Base-by-base conservation (phyloP, 805 yeast species). In the Candida sonorensis region DNA sequence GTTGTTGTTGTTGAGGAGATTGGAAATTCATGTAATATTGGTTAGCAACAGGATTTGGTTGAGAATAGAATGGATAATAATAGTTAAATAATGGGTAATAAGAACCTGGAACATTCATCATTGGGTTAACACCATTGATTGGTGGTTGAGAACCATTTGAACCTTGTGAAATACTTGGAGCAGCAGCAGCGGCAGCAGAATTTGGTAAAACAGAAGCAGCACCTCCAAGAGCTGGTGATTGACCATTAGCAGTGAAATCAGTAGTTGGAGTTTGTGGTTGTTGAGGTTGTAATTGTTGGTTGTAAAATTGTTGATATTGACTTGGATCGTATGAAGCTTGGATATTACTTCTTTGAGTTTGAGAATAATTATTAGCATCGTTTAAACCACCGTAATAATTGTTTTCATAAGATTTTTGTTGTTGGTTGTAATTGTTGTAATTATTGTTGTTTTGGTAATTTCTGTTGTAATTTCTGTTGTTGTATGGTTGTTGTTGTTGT, bases 81-180 rank as follows among this genome's bases (percentile, higher is more conserved):
- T 53, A 54, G 47, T 50, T 50, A 49, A 46, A 51, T 45, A 46
- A 55, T 33, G 55, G 57, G 43, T 48, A 54, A 40, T 44, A 50
- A 13, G 51, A 46, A 22, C 47, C 50, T 34, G 57, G 57, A 24
- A 48, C 41, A 29, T 55, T 51, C 48, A 51, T 46, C 53, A 51
- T 50, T 39, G 56, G 56, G 29, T 44, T 45, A 23, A 34, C 47
- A 19, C 39, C 37, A 32, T 35, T 45, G 11, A 47, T 37, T 20
- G 18, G 30, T 3, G 30, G 17, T 18, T 18, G 23, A 9, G 37
- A 46, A 27, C 36, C 31, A 12, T 36, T 37, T 17, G 43, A 47
- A 26, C 41, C 41, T 26, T 45, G 42, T 15, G 35, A 38, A 27
- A 37, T 37, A 21, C 40, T 36, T 9, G 42, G 40, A 11, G 37